Percentiles rank a stretch among this genome's conserved stretches.
Evolutionary conservation across 768 basidiomycete species (phyloP).

Genomic region (Galerina sulciceps): DNA sequence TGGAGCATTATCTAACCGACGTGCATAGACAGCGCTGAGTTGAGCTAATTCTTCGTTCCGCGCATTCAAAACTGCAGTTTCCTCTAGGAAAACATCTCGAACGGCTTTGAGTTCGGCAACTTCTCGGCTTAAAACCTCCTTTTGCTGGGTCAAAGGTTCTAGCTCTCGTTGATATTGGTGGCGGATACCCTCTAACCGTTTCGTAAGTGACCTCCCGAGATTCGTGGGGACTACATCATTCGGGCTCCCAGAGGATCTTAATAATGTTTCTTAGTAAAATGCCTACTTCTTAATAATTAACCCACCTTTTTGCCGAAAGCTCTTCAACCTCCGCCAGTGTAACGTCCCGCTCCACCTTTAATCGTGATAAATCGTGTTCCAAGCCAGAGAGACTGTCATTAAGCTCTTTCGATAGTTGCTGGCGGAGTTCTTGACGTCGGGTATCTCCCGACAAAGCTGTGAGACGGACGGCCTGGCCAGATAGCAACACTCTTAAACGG

Average conservation of each 20-base stretch:
- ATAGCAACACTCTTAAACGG: constrained; percentile 79
- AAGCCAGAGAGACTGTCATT: constrained; percentile 74
- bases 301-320: constrained; percentile 76
- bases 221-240: constrained; percentile 46
- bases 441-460: constrained; percentile 85
- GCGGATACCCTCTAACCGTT: constrained; percentile 86
- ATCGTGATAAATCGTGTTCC: constrained; percentile 84
- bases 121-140: constrained; percentile 79
- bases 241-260: constrained; percentile 32
- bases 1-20: constrained; percentile 68
- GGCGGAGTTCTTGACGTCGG: constrained; percentile 76
- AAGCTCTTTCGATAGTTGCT: constrained; percentile 80
- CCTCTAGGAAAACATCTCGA: constrained; percentile 87
- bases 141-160: constrained; percentile 79
- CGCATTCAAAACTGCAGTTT: constrained; percentile 87
- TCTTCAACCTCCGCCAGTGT: constrained; percentile 94
- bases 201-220: constrained; percentile 74
- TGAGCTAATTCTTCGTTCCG: constrained; percentile 94
- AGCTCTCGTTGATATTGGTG: constrained; percentile 88
- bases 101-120: constrained; percentile 85
- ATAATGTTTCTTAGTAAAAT: constrained; percentile 4
- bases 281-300: constrained; percentile 13
- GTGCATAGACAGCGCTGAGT: constrained; percentile 80
- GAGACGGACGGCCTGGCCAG: constrained; percentile 87
- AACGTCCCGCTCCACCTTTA: constrained; percentile 91